Percentiles rank a stretch among this genome's conserved stretches.
phyloP scores from a whole-genome alignment of 805 yeast species.

The Hanseniaspora pseudoguilliermondii region DNA sequence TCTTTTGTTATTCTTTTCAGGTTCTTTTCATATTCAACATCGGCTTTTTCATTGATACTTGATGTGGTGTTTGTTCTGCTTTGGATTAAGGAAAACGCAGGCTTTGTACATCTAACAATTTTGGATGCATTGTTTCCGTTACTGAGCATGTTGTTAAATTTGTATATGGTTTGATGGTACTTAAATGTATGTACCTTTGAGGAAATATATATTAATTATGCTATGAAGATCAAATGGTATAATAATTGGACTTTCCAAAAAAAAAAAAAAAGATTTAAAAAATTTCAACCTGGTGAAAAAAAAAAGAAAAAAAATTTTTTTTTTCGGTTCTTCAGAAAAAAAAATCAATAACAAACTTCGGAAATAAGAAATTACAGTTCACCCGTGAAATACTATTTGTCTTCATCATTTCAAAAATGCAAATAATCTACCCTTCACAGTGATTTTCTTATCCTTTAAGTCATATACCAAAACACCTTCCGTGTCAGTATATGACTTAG shows the following conservation, averaged over 20 bases:
- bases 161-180: not conserved
- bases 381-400: not conserved
- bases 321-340: not conserved
- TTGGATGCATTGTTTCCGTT: not conserved
- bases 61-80: not conserved
- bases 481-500: constrained; percentile 4
- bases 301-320: not conserved
- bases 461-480: not conserved
- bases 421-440: not conserved
- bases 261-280: not conserved
- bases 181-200: not conserved
- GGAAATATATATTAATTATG: not conserved
- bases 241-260: not conserved
- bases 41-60: not conserved
- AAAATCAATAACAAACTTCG: not conserved
- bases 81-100: not conserved
- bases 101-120: not conserved
- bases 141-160: not conserved
- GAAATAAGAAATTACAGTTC: not conserved
- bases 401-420: not conserved
- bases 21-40: not conserved
- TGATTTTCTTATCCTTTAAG: not conserved
- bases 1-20: not conserved
- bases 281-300: not conserved
- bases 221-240: too few species aligned